Evolutionary conservation across 129 eudicot species (phyloP), one percentile per base, ranked within the genome.

Genomic region (Flaveria bidentis): DNA sequence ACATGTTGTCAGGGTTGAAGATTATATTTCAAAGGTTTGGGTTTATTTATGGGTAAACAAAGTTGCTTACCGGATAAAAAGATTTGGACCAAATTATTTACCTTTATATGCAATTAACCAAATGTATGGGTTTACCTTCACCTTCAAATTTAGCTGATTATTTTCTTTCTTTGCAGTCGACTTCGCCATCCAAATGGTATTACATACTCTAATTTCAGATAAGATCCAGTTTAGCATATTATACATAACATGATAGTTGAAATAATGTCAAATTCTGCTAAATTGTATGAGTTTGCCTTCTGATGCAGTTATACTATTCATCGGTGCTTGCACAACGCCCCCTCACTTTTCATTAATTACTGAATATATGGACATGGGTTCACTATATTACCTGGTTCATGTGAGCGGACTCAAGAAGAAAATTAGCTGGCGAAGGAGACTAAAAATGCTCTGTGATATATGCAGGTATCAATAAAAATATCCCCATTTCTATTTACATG

Each of bases 161-260:
- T 55, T 63, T 1, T 70, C 69, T 55, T 64, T 73, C 61, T 79
- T 53, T 64, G 82, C 91, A 90, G 93, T 84, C 96, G 93, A 55
- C 85, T 84, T 57, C 98, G 98, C 76, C 98, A 93, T 82, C 98
- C 98, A 60, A 93, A 93, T 76, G 96, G 98, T 93, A 90, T 83
- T 75, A 15, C 72, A 17, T 52, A 36, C 41, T 67, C 51, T 83
- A n/a, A 50, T n/a, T 28, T 74, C 33, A 46, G 63, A 55, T 74
- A 25, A 25, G 41, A 44, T 69, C 16, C 1, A 67, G 8, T 50
- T 45, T 53, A 33, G 73, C 22, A 44, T 33, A 26, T 46, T 71
- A 33, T 49, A 28, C 17, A 16, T 58, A 53, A 22, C n/a, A 44
- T 9, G 13, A 45, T 45, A 28, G 85, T 63, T 16, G 17, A 28